These are phyloP conservation scores for Globisporangium yorkense DNA, from an alignment of 352 stramenopile genomes.

Conservation along the genomic window DNA sequence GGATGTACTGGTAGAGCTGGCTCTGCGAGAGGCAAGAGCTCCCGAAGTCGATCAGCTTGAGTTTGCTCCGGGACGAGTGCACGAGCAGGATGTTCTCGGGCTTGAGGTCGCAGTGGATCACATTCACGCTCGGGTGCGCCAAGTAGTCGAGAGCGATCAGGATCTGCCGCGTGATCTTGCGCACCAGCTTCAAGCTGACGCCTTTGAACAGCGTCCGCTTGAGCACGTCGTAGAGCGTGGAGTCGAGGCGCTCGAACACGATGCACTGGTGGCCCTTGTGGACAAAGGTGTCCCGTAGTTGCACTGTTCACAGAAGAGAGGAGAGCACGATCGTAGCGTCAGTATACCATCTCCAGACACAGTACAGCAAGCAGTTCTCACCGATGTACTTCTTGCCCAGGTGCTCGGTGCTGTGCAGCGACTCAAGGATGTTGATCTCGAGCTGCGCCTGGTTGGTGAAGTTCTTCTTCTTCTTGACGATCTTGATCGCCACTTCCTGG, in stretches of 20 bases:
- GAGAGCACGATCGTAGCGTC: constrained; percentile 1
- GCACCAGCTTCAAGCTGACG: constrained; percentile 92
- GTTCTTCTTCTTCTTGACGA: constrained; percentile 98
- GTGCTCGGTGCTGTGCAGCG: constrained; percentile 80
- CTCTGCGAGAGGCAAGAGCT: constrained; percentile 94
- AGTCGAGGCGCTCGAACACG: constrained; percentile 95
- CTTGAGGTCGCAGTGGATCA: constrained; percentile 99
- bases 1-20: constrained; percentile 97
- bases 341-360: constrained; percentile 2
- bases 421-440: constrained; percentile 95
- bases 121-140: constrained; percentile 87
- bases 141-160: constrained; percentile 88
- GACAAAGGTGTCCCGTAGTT: constrained; percentile 93
- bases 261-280: constrained; percentile 97
- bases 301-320: constrained; percentile 45
- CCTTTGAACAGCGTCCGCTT: constrained; percentile 91
- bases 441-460: constrained; percentile 96
- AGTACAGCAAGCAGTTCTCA: constrained; percentile 27
- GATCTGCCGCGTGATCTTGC: constrained; percentile 96
- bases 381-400: constrained; percentile 90
- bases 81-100: constrained; percentile 98
- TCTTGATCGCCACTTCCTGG: constrained; percentile 96
- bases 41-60: constrained; percentile 99
- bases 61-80: constrained; percentile 90
- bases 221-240: constrained; percentile 97